Evolutionary conservation across 2,329 filamentous ascomycete genomes (phyloP).

Genomic region (Erysiphe pulchra): DNA sequence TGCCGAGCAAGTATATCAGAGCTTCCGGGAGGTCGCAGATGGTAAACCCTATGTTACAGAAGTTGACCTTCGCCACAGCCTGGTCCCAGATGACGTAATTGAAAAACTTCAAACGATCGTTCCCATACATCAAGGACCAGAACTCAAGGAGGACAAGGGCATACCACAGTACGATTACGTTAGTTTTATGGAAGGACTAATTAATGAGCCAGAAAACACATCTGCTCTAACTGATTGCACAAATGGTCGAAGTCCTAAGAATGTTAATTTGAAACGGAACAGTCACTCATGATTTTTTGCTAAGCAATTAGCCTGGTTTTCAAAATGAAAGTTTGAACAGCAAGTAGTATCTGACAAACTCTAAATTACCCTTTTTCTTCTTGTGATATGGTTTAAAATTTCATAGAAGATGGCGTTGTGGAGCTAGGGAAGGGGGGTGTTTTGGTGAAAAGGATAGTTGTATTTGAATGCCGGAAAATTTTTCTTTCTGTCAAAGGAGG

Average conservation of each 20-base stretch:
- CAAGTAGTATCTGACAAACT: too few relatives aligned
- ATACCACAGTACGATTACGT: conserved; percentile 88
- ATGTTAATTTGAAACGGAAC: background rate
- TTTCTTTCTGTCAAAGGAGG: too few relatives aligned
- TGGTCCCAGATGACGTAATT: conserved; percentile 93
- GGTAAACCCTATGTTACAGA: conserved; percentile 98
- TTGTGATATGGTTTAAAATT: too few relatives aligned
- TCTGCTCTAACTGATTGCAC: conserved; percentile 6
- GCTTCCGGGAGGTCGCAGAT: conserved; percentile 89
- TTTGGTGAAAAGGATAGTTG: too few relatives aligned
- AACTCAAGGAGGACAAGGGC: conserved; percentile 63
- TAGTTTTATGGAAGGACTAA: conserved; percentile 80
- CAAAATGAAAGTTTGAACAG: too few relatives aligned
- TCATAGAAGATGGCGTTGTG: too few relatives aligned
- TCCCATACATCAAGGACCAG: conserved; percentile 60
- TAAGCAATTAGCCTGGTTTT: too few relatives aligned
- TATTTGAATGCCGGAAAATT: too few relatives aligned
- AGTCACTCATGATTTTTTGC: background rate
- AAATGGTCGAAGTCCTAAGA: conserved; percentile 8
- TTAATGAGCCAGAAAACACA: conserved; percentile 15
- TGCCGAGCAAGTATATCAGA: conserved; percentile 94
- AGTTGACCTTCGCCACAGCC: conserved; percentile 78
- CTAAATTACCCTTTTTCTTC: too few relatives aligned
- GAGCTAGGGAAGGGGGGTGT: too few relatives aligned
- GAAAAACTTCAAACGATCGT: conserved; percentile 75